Percentiles rank a stretch among this genome's conserved stretches.
phyloP scores from a whole-genome alignment of 108 stramenopile species.

The Discostella pseudostelligera region DNA sequence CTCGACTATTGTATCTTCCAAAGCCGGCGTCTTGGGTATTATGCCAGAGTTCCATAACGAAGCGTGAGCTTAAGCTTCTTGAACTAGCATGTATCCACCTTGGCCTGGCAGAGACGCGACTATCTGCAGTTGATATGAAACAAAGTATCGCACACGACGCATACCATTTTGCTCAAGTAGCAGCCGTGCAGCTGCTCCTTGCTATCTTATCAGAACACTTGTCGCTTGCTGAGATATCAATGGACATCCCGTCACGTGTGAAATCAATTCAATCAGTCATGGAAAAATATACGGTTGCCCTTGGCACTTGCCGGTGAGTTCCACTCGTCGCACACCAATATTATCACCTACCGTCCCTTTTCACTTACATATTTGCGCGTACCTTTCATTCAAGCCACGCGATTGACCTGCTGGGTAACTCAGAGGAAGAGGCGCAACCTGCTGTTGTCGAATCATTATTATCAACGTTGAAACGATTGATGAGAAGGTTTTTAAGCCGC shows the following conservation, averaged over 20 bases:
- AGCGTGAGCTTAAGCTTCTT: constrained; percentile 6
- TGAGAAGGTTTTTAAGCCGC: constrained; percentile 23
- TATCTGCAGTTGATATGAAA: constrained; percentile 5
- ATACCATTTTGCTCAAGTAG: constrained; percentile 36
- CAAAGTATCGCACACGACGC: constrained; percentile 7
- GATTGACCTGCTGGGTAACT: constrained; percentile 7
- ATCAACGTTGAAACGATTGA: constrained; percentile 24
- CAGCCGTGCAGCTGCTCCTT: constrained; percentile 33
- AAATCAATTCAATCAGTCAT: constrained; percentile 8
- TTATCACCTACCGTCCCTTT: no score
- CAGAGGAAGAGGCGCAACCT: constrained; percentile 12
- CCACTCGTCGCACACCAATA: background rate
- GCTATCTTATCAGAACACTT: constrained; percentile 33
- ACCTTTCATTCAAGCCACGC: constrained; percentile 21
- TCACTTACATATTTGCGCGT: background rate
- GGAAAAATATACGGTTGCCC: constrained; percentile 16
- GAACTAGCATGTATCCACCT: constrained; percentile 27
- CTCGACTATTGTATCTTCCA: constrained; percentile 16
- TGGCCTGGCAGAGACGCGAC: constrained; percentile 17
- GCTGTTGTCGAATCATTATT: constrained; percentile 29
- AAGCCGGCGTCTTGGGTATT: constrained; percentile 5
- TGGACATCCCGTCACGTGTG: background rate
- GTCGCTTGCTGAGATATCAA: constrained; percentile 1
- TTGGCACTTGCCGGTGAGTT: constrained; percentile 28
- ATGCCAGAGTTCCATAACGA: background rate